A percentile compares a stretch with the other conserved stretches of the same genome.
phyloP scores from a whole-genome alignment of 2,329 filamentous ascomycete genomes.

The Colletotrichum melonis region DNA sequence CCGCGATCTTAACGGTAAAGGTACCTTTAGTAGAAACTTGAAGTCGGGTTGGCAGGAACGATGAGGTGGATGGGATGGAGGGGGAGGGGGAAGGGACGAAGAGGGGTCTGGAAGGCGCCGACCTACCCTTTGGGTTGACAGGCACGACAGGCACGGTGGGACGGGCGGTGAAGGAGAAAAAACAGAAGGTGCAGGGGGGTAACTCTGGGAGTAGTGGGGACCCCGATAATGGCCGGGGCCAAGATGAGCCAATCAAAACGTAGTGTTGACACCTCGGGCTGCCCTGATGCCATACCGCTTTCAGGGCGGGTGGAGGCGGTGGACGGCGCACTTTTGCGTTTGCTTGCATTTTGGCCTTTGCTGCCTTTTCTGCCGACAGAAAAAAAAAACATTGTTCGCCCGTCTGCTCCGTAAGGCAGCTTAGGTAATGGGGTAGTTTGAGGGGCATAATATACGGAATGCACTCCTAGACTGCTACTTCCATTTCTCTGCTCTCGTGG shows the following conservation, averaged over 20 bases:
- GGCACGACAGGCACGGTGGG: background rate
- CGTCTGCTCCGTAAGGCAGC: too few relatives aligned
- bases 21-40: background rate
- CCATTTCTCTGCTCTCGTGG: background rate
- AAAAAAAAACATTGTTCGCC: background rate
- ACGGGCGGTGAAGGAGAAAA: conserved; percentile 16
- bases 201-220: background rate
- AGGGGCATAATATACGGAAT: background rate
- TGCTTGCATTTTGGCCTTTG: background rate
- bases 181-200: background rate
- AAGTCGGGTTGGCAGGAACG: background rate
- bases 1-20: background rate
- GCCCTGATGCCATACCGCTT: conserved; percentile 35
- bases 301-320: conserved; percentile 26
- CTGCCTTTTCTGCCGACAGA: conserved; percentile 24
- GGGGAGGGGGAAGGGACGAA: background rate
- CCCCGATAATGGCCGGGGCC: background rate
- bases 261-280: background rate
- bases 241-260: conserved; percentile 3
- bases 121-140: background rate
- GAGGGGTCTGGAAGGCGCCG: background rate
- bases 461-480: background rate
- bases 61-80: conserved; percentile 1
- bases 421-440: background rate
- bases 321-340: conserved; percentile 31